phyloP scores from a whole-genome alignment of 768 basidiomycete species.

The Pluteus cervinus region DNA sequence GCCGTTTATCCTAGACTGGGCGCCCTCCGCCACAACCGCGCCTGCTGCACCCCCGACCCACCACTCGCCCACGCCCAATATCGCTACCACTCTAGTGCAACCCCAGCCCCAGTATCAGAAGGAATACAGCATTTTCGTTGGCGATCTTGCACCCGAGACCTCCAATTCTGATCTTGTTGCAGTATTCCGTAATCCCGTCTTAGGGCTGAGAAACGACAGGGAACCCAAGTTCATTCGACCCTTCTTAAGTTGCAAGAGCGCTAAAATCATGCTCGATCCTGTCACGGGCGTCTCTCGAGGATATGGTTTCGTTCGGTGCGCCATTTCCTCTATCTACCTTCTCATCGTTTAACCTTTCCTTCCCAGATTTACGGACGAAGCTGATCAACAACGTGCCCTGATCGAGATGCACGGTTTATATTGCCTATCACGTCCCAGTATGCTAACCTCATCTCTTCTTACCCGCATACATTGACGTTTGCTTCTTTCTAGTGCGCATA shows the following conservation, averaged over 20 bases:
- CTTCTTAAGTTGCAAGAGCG: conserved; percentile 90
- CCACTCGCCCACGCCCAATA: conserved; percentile 10
- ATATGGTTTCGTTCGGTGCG: conserved; percentile 87
- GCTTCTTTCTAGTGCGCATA: conserved; percentile 63
- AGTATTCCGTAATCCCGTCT: conserved; percentile 84
- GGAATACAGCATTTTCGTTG: conserved; percentile 93
- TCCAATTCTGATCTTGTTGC: conserved; percentile 95
- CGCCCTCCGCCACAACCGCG: conserved; percentile 30
- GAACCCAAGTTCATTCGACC: conserved; percentile 86
- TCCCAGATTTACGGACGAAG: conserved; percentile 76
- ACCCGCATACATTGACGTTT: conserved; percentile 25
- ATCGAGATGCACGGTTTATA: conserved; percentile 91
- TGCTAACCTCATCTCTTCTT: conserved; percentile 21
- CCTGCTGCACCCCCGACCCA: conserved; percentile 24
- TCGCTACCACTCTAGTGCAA: conserved; percentile 20
- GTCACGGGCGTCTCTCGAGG: conserved; percentile 84
- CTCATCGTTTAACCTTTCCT: conserved; percentile 11
- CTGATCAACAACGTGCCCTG: conserved; percentile 84
- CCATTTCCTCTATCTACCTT: conserved; percentile 7
- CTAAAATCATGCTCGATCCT: conserved; percentile 93
- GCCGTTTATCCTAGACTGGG: conserved; percentile 82
- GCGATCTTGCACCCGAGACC: conserved; percentile 88
- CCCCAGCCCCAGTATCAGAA: conserved; percentile 59
- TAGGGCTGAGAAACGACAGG: conserved; percentile 78
- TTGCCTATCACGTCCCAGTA: conserved; percentile 84